These are phyloP conservation scores for Chlorella ohadii DNA, from an alignment of 139 green algal species.

Conservation along the genomic window DNA sequence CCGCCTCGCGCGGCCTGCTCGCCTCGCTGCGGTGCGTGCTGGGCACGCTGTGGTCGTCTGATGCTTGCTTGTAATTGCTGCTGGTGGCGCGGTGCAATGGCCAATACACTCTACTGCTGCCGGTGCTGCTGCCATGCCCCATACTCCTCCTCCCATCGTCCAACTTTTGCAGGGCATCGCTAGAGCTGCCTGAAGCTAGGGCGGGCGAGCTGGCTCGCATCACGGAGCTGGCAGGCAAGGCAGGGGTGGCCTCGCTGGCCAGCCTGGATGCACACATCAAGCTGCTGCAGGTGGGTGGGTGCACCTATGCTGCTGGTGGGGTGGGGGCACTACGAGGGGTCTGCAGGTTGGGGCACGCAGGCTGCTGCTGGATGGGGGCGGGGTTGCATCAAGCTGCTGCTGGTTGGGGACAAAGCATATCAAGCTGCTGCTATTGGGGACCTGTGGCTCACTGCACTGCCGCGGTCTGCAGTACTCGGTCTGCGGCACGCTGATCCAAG, in stretches of 20 bases:
- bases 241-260: slow-evolving; percentile 32
- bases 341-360: no score
- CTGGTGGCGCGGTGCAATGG: no score
- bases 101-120: no score
- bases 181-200: slow-evolving; percentile 54
- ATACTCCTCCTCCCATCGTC: no score
- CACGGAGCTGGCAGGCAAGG: slow-evolving; percentile 11
- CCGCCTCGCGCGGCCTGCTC: slow-evolving; percentile 39
- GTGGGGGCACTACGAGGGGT: background rate
- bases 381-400: no score
- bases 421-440: no score
- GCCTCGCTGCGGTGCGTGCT: slow-evolving; percentile 35
- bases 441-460: no score
- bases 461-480: no score
- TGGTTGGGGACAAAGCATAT: no score
- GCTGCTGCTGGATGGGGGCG: background rate
- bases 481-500: no score
- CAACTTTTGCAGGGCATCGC: background rate
- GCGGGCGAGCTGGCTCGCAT: slow-evolving; percentile 41
- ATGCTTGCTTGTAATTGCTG: no score
- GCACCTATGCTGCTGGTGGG: background rate
- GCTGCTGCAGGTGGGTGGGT: slow-evolving; percentile 48
- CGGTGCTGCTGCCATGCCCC: no score
- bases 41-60: background rate
- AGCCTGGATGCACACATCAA: slow-evolving; percentile 54